Percentiles rank a stretch among this genome's conserved stretches.
These are phyloP conservation scores for Nepenthes mirabilis DNA, from an alignment of 148 eudicot genomes.

Conservation along the genomic window DNA sequence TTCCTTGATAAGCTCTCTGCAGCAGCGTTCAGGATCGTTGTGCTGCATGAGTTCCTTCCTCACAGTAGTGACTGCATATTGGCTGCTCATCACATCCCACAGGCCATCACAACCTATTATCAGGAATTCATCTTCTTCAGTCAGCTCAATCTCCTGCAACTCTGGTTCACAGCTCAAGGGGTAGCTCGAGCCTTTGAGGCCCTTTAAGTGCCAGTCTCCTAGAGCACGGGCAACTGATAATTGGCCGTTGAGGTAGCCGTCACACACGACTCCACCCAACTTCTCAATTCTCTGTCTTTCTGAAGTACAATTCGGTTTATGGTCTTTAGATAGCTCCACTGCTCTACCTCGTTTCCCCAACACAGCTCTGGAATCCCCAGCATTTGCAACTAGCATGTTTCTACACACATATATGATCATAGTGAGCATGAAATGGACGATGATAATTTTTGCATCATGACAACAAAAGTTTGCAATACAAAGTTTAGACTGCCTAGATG, in stretches of 20 bases:
- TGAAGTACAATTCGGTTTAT: conserved; percentile 13
- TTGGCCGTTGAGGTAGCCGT: conserved; percentile 13
- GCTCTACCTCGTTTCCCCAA: conserved; percentile 12
- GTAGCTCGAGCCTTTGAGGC: conserved; percentile 12
- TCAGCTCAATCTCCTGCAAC: conserved; percentile 7
- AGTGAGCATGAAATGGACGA: background rate
- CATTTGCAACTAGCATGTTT: conserved; percentile 13
- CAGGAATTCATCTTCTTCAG: conserved; percentile 14
- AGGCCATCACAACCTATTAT: conserved; percentile 13
- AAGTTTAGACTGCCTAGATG: background rate
- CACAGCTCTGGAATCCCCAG: conserved; percentile 15
- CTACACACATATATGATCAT: background rate
- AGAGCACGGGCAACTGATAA: conserved; percentile 14
- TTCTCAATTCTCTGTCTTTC: conserved; percentile 12
- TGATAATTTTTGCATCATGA: background rate
- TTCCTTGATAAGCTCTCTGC: conserved; percentile 9
- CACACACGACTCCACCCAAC: conserved; percentile 11
- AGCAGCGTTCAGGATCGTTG: conserved; percentile 7
- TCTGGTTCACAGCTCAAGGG: conserved; percentile 14
- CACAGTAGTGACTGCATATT: conserved; percentile 12
- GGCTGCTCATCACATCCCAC: conserved; percentile 16
- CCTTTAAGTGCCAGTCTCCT: conserved; percentile 17
- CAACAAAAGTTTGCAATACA: too few relatives aligned
- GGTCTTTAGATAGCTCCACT: conserved; percentile 13
- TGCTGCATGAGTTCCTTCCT: conserved; percentile 12